Conservation (phyloP, 2,329 filamentous ascomycete genomes). For the Dothistroma septosporum region DNA sequence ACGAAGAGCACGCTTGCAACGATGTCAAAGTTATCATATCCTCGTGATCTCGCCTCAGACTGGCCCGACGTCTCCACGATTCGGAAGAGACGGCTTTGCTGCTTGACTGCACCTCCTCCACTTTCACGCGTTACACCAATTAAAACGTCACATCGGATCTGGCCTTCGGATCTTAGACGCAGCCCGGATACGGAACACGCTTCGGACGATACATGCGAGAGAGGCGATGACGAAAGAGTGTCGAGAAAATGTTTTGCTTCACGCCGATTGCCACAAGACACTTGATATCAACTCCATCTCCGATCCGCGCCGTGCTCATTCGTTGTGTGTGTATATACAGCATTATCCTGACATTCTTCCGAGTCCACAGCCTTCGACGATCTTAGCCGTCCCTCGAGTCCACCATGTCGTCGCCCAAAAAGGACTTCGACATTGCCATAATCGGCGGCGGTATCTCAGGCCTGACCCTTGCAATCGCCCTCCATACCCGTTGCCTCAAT, state of each 20-base stretch:
- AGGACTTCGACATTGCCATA: conserved; percentile 21
- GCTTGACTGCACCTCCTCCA: background rate
- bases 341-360: background rate
- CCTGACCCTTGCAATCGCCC: conserved; percentile 51
- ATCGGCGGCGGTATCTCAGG: conserved; percentile 47
- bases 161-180: background rate
- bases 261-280: background rate
- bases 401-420: conserved; percentile 17
- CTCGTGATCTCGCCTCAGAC: background rate
- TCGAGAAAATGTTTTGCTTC: background rate
- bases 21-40: background rate
- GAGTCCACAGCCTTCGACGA: too few relatives aligned
- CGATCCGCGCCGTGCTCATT: background rate
- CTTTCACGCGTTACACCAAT: background rate
- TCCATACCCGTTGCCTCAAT: conserved; percentile 42
- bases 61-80: background rate
- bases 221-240: background rate
- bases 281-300: background rate
- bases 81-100: background rate
- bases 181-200: background rate
- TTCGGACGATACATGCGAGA: background rate
- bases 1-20: background rate
- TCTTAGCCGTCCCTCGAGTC: background rate
- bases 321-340: background rate
- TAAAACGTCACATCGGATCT: background rate